Evolutionary conservation across 495 filamentous ascomycete genomes (phyloP).

Genomic region (Tuber brumale): DNA sequence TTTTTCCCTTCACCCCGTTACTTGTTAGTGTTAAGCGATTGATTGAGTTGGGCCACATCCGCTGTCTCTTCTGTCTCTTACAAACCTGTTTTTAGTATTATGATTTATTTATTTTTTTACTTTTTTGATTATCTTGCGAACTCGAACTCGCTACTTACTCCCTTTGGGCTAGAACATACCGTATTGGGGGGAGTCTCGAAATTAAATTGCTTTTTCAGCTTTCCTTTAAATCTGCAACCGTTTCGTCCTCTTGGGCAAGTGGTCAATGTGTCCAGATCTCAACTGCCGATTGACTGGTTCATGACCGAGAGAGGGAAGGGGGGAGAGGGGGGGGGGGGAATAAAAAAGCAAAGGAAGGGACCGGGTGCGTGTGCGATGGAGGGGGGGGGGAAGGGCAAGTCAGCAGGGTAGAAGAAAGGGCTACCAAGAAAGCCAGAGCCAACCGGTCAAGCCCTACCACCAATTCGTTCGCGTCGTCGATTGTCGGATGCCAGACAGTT

Average conservation of each 20-base stretch:
- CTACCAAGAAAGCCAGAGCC: slow-evolving; percentile 24
- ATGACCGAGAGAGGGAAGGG: slow-evolving; percentile 19
- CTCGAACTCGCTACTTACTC: background rate
- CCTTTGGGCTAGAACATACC: background rate
- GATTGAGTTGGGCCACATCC: slow-evolving; percentile 10
- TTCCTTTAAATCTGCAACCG: slow-evolving; percentile 33
- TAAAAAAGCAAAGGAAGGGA: background rate
- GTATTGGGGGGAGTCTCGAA: slow-evolving; percentile 4
- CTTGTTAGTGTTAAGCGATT: slow-evolving; percentile 19
- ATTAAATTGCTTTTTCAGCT: slow-evolving; percentile 26
- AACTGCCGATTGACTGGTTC: slow-evolving; percentile 38
- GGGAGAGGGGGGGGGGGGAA: background rate
- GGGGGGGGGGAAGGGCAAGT: too few species aligned
- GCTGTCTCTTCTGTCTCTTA: slow-evolving; percentile 29
- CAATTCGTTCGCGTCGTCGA: slow-evolving; percentile 31
- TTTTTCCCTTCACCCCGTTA: slow-evolving; percentile 28
- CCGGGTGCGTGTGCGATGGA: background rate
- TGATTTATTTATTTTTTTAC: slow-evolving; percentile 20
- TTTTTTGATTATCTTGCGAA: slow-evolving; percentile 12
- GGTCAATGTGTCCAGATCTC: slow-evolving; percentile 36
- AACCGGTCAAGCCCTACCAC: slow-evolving; percentile 31
- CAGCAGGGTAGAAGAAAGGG: slow-evolving; percentile 5
- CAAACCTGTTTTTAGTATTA: slow-evolving; percentile 6
- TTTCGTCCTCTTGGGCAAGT: slow-evolving; percentile 29
- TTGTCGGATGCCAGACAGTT: slow-evolving; percentile 31